Base-by-base conservation (phyloP, 2,329 filamentous ascomycete genomes). In the Botrytis hyacinthi region DNA sequence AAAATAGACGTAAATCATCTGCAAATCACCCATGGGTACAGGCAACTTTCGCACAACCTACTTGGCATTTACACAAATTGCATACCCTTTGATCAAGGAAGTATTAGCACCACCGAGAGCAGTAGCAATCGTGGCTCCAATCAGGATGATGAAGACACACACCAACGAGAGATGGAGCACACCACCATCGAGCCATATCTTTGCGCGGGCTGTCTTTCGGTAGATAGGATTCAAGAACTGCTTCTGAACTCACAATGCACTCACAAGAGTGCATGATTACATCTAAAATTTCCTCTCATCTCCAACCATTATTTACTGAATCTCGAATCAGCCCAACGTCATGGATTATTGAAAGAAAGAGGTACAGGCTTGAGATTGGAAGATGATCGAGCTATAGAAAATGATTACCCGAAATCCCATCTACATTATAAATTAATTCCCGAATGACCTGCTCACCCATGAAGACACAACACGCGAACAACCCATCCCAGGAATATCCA, bases 391-490 rank as follows among this genome's bases (percentile, higher is more conserved):
- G 12, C 0, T 54, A 16, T 29, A 8, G 51, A 54, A n/a, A 29
- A n/a, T 7, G 2, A 54, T 29, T 54, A 8, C 6, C n/a, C 14
- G 3, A 29, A 54, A 29, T 29, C n/a, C 18, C 3, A 54, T 54
- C 51, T 16, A 0, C 2, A 54, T 29, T 29, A 12, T 18, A 54
- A 1, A 40, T 9, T 3, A 40, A 54, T 29, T 29, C 51, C 18
- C 1, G 0, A 29, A 18, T 29, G 8, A 54, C 7, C 12, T 1
- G 16, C 4, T 16, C 14, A 54, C 26, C 5, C 16, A 29, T 3
- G n/a, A 29, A 54, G 14, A 18, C 14, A 29, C 6, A 8, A 54
- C 6, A 54, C 51, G 14, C 8, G 0, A 16, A 29, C 14, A 54
- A 54, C 6, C 8, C 0, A 29, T 8, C 6, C n/a, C 51, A 54